phyloP scores from a whole-genome alignment of 2,329 filamentous ascomycete genomes.

The Aspergillus puulaauensis region DNA sequence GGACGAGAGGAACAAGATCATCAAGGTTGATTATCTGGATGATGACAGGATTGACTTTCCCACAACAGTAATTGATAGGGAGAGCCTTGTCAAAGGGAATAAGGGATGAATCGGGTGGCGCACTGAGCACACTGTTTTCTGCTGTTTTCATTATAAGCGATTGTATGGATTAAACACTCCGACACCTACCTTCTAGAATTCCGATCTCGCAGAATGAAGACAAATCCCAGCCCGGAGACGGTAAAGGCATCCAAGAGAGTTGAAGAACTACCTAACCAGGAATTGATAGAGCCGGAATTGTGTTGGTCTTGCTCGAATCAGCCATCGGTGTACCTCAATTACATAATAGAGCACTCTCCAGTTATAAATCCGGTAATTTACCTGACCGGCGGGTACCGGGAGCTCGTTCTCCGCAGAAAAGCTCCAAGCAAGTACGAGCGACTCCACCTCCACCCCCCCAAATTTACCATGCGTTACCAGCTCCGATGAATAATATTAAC shows the following conservation, averaged over 20 bases:
- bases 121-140: not conserved
- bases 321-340: not conserved
- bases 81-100: not conserved
- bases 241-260: not conserved
- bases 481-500: not conserved
- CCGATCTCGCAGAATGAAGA: too few species aligned
- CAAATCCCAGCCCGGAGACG: not conserved
- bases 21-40: constrained; percentile 37
- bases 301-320: not conserved
- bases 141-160: not conserved
- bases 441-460: not conserved
- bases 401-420: not conserved
- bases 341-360: not conserved
- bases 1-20: constrained; percentile 30
- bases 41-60: constrained; percentile 39
- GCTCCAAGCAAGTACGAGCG: not conserved
- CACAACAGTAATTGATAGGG: constrained; percentile 4
- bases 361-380: not conserved
- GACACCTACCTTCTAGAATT: too few species aligned
- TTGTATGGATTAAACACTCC: not conserved
- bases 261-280: not conserved
- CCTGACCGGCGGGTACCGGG: not conserved
- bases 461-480: not conserved
- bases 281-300: not conserved
- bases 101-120: not conserved